Conservation (phyloP, 768 basidiomycete species). For the Tricholoma bakamatsutake region DNA sequence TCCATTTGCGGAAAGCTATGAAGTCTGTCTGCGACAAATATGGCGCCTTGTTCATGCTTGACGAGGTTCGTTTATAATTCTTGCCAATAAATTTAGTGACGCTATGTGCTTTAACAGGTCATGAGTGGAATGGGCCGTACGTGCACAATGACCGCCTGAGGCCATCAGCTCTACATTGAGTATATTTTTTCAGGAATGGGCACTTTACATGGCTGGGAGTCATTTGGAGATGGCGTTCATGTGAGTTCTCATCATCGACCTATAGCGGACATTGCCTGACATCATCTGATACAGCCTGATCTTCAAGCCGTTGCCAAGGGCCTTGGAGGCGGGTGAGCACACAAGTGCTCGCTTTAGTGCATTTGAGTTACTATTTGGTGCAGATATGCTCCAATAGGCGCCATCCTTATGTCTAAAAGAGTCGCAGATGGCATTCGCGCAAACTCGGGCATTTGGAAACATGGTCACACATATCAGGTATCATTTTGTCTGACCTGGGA, state of each 20-base stretch:
- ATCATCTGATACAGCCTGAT: slow-evolving; percentile 48
- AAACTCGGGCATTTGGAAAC: slow-evolving; percentile 71
- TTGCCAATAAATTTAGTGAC: not conserved
- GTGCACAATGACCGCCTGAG: slow-evolving; percentile 25
- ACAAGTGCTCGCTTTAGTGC: not conserved
- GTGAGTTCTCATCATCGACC: slow-evolving; percentile 22
- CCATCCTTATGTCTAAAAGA: slow-evolving; percentile 67
- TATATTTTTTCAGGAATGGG: slow-evolving; percentile 62
- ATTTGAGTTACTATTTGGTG: not conserved
- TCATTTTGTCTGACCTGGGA: not conserved
- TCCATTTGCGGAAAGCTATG: slow-evolving; percentile 41
- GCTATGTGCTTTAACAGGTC: slow-evolving; percentile 30
- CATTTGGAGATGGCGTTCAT: slow-evolving; percentile 66
- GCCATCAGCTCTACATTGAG: not conserved
- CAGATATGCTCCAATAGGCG: slow-evolving; percentile 80
- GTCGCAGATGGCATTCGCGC: slow-evolving; percentile 65
- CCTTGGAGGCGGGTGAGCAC: slow-evolving; percentile 73
- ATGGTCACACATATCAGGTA: slow-evolving; percentile 84
- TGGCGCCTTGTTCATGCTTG: slow-evolving; percentile 75
- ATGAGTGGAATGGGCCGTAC: slow-evolving; percentile 90
- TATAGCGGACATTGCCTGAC: not conserved
- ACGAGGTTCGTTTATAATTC: slow-evolving; percentile 49
- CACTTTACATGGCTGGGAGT: slow-evolving; percentile 82
- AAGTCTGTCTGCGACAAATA: slow-evolving; percentile 76
- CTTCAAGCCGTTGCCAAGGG: slow-evolving; percentile 89